These are phyloP conservation scores for Orbilia ellipsospora DNA, from an alignment of 2,329 filamentous ascomycete species.

Conservation along the genomic window DNA sequence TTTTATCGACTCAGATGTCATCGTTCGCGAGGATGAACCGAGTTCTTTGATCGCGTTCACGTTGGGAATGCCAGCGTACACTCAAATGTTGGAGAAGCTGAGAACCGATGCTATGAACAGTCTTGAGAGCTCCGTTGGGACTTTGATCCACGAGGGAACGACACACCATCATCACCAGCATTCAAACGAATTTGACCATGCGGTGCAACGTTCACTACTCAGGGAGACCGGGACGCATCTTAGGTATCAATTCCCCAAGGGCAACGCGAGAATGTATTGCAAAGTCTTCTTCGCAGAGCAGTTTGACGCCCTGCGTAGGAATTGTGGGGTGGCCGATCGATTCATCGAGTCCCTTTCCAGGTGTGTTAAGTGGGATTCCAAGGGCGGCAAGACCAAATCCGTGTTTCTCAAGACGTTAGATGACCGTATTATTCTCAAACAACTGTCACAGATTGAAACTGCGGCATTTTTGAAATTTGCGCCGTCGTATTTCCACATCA, in stretches of 20 bases:
- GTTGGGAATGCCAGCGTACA: conserved; percentile 86
- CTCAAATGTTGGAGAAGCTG: conserved; percentile 78
- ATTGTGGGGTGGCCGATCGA: conserved; percentile 91
- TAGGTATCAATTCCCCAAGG: conserved; percentile 94
- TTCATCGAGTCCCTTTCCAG: conserved; percentile 95
- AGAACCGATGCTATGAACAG: conserved; percentile 63
- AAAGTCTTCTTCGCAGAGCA: conserved; percentile 99
- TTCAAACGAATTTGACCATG: conserved; percentile 68
- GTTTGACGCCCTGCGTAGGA: conserved; percentile 91
- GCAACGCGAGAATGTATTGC: conserved; percentile 93
- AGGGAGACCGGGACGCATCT: conserved; percentile 89
- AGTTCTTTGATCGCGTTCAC: conserved; percentile 96
- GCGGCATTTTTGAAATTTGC: conserved; percentile 95
- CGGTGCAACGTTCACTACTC: conserved; percentile 85
- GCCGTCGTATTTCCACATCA: conserved; percentile 96
- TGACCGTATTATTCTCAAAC: conserved; percentile 92
- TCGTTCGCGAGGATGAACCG: conserved; percentile 96
- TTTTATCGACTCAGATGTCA: conserved; percentile 95
- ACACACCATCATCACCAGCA: conserved; percentile 56
- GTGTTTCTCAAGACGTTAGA: conserved; percentile 97
- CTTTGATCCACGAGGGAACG: conserved; percentile 54
- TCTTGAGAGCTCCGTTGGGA: conserved; percentile 59
- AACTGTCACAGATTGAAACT: conserved; percentile 88
- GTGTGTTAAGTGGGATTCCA: conserved; percentile 97
- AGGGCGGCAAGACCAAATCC: conserved; percentile 96